Percentiles rank a stretch among this genome's conserved stretches.
phyloP scores from a whole-genome alignment of 768 basidiomycete species.

The Wakefieldia striispora region DNA sequence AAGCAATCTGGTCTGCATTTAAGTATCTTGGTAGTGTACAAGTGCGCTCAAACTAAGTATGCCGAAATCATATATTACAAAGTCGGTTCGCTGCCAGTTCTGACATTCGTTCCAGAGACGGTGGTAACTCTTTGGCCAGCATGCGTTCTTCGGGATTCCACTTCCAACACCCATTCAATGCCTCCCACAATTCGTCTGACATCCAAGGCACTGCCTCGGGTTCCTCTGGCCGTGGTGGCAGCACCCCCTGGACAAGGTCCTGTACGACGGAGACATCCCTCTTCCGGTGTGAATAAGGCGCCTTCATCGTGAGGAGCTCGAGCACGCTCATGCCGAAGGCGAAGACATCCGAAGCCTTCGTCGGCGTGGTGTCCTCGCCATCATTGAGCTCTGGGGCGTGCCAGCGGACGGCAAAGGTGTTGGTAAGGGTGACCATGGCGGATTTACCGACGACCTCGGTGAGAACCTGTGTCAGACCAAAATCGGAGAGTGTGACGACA shows the following conservation, averaged over 20 bases:
- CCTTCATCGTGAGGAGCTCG: constrained; percentile 52
- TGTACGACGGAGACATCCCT: constrained; percentile 51
- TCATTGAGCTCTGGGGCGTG: constrained; percentile 58
- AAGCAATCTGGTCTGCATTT: neutral
- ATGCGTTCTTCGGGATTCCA: constrained; percentile 38
- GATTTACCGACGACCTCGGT: constrained; percentile 53
- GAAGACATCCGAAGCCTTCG: constrained; percentile 51
- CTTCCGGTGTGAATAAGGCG: constrained; percentile 49
- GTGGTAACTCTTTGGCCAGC: constrained; percentile 36
- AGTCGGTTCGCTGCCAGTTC: neutral
- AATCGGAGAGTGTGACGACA: constrained; percentile 57
- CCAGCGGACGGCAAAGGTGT: constrained; percentile 52
- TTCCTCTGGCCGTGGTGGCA: constrained; percentile 45
- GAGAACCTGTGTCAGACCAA: constrained; percentile 62
- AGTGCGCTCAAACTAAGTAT: neutral
- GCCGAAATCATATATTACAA: neutral
- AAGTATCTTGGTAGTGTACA: constrained; percentile 10
- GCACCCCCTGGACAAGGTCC: constrained; percentile 37
- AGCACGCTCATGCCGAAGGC: constrained; percentile 61
- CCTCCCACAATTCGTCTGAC: constrained; percentile 47
- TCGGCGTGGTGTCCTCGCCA: constrained; percentile 40
- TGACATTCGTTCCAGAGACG: constrained; percentile 11
- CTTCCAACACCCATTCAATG: constrained; percentile 49
- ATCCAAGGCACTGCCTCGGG: constrained; percentile 36
- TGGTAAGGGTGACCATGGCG: constrained; percentile 46